Base-by-base conservation (phyloP, 805 yeast species). In the Yarrowia bubula region DNA sequence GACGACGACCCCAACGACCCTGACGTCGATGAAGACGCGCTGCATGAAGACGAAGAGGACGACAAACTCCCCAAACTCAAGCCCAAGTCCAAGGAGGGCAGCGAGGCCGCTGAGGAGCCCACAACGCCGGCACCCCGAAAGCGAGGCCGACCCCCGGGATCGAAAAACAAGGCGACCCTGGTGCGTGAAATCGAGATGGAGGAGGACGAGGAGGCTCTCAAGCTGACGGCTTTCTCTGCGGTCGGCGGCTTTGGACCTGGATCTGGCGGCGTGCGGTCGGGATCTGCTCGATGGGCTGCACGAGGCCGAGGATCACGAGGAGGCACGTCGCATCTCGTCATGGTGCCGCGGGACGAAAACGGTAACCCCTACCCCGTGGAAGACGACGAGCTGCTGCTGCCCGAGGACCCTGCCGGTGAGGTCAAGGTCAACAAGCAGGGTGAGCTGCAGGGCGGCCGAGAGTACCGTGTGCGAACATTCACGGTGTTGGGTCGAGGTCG, bases 351-450 rank as follows among this genome's bases (percentile, higher is more conserved):
- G 42, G 92, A 89, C 71, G 89, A 84, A 50, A 83, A 85, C 32
- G 96, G 96, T 1, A 83, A 85, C 66, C 86, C 88, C 14, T 77
- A 85, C 63, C 80, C 81, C 33, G 81, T 92, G 6, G 79, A 78
- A 22, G 83, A 87, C 71, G 97, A 92, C 73, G 98, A 93, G 78
- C 86, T 87, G 50, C 85, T 83, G 8, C 80, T 91, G 14, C 88
- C 88, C 1, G 87, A 83, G 68, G 98, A 93, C 75, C 83, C 85
- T 8, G 84, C 84, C 65, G 98, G 98, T 58, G 89, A 87, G 67
- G 80, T 75, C 8, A 93, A 93, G 74, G 84, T 93, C 42, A 86
- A 84, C 69, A 79, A 74, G 44, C 73, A 81, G 66, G 98, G 98
- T 33, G 80, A 81, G 53, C 78, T 93, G 66, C 73, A 75, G 48